Evolutionary conservation across 306 rosid species (phyloP).

Genomic region (Rubus idaeus): DNA sequence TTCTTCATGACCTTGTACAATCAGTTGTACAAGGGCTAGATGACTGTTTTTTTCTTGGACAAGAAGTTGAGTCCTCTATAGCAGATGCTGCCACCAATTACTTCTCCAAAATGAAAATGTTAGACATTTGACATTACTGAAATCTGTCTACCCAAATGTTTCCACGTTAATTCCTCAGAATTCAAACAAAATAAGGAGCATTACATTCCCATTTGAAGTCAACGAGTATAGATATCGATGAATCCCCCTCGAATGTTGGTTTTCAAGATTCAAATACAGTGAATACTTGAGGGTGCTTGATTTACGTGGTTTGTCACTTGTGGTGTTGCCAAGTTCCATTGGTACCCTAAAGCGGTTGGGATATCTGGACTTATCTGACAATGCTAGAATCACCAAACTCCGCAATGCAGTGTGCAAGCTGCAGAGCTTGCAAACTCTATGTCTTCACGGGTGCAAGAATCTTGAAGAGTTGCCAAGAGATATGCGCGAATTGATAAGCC

Average conservation of each 20-base stretch:
- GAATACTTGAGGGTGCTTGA: constrained; percentile 7
- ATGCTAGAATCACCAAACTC: no score
- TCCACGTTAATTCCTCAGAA: background rate
- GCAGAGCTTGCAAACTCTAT: no score
- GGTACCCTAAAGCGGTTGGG: constrained; percentile 19
- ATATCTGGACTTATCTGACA: background rate
- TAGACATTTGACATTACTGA: background rate
- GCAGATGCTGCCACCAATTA: background rate
- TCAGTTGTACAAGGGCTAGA: constrained; percentile 1
- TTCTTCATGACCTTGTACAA: constrained; percentile 46
- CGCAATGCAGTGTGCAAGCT: no score
- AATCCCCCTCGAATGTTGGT: background rate
- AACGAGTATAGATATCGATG: background rate
- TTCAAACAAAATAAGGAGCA: background rate
- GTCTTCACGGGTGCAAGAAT: background rate
- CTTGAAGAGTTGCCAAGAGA: constrained; percentile 28
- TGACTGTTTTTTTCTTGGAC: background rate
- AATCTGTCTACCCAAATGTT: background rate
- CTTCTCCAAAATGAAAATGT: background rate
- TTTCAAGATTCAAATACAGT: constrained; percentile 20
- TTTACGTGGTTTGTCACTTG: background rate
- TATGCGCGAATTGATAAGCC: constrained; percentile 21
- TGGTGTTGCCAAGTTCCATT: constrained; percentile 6
- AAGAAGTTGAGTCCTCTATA: background rate
- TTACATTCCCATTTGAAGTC: background rate